Evolutionary conservation across 108 stramenopile species (phyloP).

Genomic region (Discostella stelligeroides): DNA sequence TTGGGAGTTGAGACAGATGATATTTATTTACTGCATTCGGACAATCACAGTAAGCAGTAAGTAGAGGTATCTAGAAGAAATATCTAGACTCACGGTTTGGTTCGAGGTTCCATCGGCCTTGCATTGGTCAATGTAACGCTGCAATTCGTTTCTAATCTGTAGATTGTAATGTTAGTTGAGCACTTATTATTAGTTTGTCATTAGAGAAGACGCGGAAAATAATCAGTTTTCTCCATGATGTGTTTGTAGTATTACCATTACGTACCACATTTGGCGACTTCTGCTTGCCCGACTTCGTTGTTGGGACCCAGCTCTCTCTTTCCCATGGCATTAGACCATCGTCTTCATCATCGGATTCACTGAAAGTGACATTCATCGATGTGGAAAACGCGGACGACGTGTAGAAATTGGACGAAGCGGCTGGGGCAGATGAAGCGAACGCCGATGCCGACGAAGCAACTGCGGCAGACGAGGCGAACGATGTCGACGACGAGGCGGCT

Average conservation of each 20-base stretch:
- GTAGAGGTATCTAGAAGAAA: not conserved
- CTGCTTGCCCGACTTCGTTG: slow-evolving; percentile 31
- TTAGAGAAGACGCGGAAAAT: not conserved
- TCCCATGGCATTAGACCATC: slow-evolving; percentile 43
- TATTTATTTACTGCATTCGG: too few relatives aligned
- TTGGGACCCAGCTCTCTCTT: slow-evolving; percentile 32
- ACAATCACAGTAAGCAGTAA: not conserved
- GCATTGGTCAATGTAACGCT: slow-evolving; percentile 48
- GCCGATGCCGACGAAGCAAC: too few relatives aligned
- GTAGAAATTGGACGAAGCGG: too few relatives aligned
- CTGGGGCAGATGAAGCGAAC: too few relatives aligned
- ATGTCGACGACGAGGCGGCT: too few relatives aligned
- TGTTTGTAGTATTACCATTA: too few relatives aligned
- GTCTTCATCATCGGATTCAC: slow-evolving; percentile 5
- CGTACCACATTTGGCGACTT: slow-evolving; percentile 44
- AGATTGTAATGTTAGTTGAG: not conserved
- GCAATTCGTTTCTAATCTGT: slow-evolving; percentile 40
- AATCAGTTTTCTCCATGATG: not conserved
- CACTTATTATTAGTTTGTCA: not conserved
- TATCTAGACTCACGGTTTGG: slow-evolving; percentile 11
- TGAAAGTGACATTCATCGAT: too few relatives aligned
- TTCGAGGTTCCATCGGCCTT: slow-evolving; percentile 32
- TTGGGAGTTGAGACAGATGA: not conserved
- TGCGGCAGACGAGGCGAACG: too few relatives aligned
- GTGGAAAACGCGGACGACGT: too few relatives aligned